Evolutionary conservation across 1,284 basidiomycete genomes (phyloP).

Genomic region (Thecaphora frezii): DNA sequence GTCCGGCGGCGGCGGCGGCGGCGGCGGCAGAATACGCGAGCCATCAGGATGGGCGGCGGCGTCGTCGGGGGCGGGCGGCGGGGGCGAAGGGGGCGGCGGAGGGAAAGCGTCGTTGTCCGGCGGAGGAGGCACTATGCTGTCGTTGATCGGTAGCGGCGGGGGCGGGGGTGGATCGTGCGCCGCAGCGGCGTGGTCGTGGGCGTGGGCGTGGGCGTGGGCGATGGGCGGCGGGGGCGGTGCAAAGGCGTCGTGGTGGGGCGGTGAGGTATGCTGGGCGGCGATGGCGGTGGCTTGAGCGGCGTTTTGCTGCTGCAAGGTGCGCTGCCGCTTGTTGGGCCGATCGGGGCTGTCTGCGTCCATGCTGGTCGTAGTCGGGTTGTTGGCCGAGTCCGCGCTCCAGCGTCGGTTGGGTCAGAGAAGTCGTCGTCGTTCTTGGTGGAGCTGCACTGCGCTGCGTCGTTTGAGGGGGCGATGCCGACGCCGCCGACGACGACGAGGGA

Average conservation of each 20-base stretch:
- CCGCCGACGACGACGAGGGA: no score
- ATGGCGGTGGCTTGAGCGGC: neutral
- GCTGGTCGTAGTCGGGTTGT: no score
- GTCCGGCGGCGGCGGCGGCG: no score
- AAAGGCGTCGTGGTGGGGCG: neutral
- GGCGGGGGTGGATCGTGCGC: no score
- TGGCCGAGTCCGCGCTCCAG: no score
- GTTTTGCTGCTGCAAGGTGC: slow-evolving; percentile 2
- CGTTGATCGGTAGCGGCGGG: neutral
- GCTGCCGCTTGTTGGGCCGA: slow-evolving; percentile 13
- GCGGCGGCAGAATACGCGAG: slow-evolving; percentile 9
- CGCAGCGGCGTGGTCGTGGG: no score
- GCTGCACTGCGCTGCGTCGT: no score
- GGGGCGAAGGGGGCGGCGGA: neutral
- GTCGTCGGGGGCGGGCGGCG: neutral
- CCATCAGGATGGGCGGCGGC: no score
- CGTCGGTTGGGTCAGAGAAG: no score
- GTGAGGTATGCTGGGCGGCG: neutral
- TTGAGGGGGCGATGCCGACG: no score
- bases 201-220: no score
- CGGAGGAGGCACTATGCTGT: slow-evolving; percentile 1
- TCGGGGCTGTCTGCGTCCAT: neutral
- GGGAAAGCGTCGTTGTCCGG: neutral
- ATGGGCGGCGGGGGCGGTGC: neutral
- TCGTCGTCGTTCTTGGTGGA: no score